Conservation (phyloP, 1,284 basidiomycete species). For the Heterobasidion irregulare region DNA sequence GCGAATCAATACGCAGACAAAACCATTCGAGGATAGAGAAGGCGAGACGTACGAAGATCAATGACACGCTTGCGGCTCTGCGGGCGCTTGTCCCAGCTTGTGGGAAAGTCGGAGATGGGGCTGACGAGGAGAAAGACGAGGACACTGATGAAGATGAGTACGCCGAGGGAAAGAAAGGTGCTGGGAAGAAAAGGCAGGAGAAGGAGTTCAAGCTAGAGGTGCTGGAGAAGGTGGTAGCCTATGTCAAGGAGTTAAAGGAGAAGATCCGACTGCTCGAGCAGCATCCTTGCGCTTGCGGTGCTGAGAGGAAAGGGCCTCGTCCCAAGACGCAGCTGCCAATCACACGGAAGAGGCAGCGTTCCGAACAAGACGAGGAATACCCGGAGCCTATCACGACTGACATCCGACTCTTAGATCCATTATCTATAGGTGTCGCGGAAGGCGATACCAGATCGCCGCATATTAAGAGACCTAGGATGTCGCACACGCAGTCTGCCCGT, state of each 20-base stretch:
- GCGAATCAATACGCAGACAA: constrained; percentile 70
- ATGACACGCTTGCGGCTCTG: constrained; percentile 64
- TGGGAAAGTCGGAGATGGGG: constrained; percentile 27
- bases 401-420: too few relatives aligned
- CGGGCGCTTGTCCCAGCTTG: constrained; percentile 55
- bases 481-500: too few relatives aligned
- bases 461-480: too few relatives aligned
- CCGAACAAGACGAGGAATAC: not conserved
- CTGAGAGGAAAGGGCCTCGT: too few relatives aligned
- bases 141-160: constrained; percentile 20
- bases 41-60: constrained; percentile 75
- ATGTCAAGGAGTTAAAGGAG: constrained; percentile 54
- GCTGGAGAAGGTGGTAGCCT: constrained; percentile 62
- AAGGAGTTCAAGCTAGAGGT: constrained; percentile 80
- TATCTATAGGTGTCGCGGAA: too few relatives aligned
- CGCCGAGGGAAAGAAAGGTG: constrained; percentile 29
- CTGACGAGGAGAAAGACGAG: constrained; percentile 20
- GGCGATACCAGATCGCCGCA: too few relatives aligned
- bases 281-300: constrained; percentile 20
- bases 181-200: constrained; percentile 22
- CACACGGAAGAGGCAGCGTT: constrained; percentile 15
- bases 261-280: constrained; percentile 37
- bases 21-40: constrained; percentile 84
- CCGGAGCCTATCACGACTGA: constrained; percentile 3
- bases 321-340: too few relatives aligned